Evolutionary conservation across 257 asterid species (phyloP).

Genomic region (Solanum arcanum): DNA sequence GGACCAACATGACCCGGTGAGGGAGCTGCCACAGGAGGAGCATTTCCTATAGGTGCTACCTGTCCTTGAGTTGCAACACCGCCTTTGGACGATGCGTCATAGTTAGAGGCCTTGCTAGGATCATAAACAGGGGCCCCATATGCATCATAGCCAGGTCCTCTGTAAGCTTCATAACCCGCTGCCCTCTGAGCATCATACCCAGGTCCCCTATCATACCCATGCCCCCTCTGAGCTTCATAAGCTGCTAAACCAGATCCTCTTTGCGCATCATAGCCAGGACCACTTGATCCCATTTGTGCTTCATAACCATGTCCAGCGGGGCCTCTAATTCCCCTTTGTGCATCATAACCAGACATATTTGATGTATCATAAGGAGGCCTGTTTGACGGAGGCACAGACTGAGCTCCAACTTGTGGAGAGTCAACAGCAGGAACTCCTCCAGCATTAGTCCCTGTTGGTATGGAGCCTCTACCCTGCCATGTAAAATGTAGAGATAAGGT

Average conservation of each 20-base stretch:
- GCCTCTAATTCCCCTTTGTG: conserved; percentile 17
- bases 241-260: conserved; percentile 18
- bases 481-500: not conserved
- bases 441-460: conserved; percentile 30
- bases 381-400: conserved; percentile 27
- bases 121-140: conserved; percentile 29
- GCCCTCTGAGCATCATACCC: conserved; percentile 14
- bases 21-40: conserved; percentile 26
- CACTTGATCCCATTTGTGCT: conserved; percentile 21
- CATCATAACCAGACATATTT: conserved; percentile 27
- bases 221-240: conserved; percentile 34
- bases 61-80: conserved; percentile 47
- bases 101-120: conserved; percentile 21
- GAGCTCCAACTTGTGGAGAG: conserved; percentile 37
- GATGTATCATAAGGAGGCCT: conserved; percentile 33
- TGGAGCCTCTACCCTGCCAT: conserved; percentile 43
- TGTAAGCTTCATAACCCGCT: conserved; percentile 28
- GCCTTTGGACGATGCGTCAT: conserved; percentile 31
- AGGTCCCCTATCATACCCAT: conserved; percentile 19
- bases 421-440: conserved; percentile 23
- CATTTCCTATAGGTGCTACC: conserved; percentile 20
- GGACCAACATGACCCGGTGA: conserved; percentile 27
- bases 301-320: conserved; percentile 29
- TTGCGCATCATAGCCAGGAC: conserved; percentile 33
- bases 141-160: conserved; percentile 29